Evolutionary conservation across 1,284 basidiomycete genomes (phyloP), one percentile per base, ranked within the genome.

Genomic region (Blastosporella zonata): DNA sequence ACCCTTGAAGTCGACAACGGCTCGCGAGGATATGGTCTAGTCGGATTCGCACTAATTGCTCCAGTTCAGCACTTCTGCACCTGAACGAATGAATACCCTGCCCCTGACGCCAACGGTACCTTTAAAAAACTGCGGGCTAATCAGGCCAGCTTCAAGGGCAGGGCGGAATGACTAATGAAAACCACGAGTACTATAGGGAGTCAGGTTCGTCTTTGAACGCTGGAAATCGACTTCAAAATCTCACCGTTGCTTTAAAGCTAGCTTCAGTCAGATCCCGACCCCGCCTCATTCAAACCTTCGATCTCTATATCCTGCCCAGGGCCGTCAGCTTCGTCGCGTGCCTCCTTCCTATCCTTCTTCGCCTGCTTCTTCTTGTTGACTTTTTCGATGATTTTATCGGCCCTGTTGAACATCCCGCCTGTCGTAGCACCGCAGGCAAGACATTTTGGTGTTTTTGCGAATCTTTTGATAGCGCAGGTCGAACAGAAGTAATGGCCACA

Each of bases 401-500:
- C 90, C 38, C 89, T 79, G 65, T 96, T 96, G 74, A 96, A 99
- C 59, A 99, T 92, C 2, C 96, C 96, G 12, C 85, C 89, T 0
- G 96, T 99, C 2, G 93, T 83, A 10, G 91, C 82, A 43, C 93
- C 90, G 65, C 96, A 99, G 2, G 95, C 97, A 47, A 93, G 82
- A 61, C 97, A 99, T 69, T 96, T 99, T 1, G 93, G 92, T 33
- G 91, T 97, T 74, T 89, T 96, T 35, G 85, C 82, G 61, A 90
- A 99, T 33, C 97, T 82, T 68, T 91, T 90, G 67, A 97, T 92
- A 7, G 95, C 95, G 65, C 95, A 97, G 15, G 87, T 79, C 47
- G 90, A 91, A 70, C 95, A 97, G 66, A 95, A 99, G 71, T 97
- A 98, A 69, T 99, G 97, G 2, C 91, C 92, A 67, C 97, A 99